Conservation (phyloP, 352 stramenopile species). For the Phytophthora ohioensis region DNA sequence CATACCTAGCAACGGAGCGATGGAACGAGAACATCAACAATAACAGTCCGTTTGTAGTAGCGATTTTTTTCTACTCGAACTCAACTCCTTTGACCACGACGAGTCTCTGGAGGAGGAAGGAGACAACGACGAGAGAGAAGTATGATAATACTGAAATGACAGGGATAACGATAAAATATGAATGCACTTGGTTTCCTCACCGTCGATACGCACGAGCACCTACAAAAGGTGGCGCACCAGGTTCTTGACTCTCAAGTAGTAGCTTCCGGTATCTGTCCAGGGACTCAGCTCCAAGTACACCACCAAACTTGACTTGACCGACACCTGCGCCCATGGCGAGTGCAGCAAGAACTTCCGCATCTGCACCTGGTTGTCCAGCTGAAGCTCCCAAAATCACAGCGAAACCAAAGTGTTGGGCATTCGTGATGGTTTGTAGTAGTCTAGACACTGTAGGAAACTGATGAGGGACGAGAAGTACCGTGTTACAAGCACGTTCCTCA, state of each 20-base stretch:
- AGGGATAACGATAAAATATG: too few relatives aligned
- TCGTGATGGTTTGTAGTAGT: slow-evolving; percentile 49
- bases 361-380: slow-evolving; percentile 36
- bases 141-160: too few relatives aligned
- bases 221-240: slow-evolving; percentile 58
- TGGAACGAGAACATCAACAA: too few relatives aligned
- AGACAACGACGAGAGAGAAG: too few relatives aligned
- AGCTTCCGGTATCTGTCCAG: slow-evolving; percentile 72
- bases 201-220: slow-evolving; percentile 8
- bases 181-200: too few relatives aligned
- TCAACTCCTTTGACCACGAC: too few relatives aligned
- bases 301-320: slow-evolving; percentile 80
- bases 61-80: too few relatives aligned
- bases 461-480: slow-evolving; percentile 58
- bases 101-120: too few relatives aligned
- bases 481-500: slow-evolving; percentile 71
- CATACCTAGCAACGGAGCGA: slow-evolving; percentile 2
- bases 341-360: slow-evolving; percentile 53
- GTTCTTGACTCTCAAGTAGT: slow-evolving; percentile 49
- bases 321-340: slow-evolving; percentile 62
- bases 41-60: too few relatives aligned
- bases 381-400: slow-evolving; percentile 61
- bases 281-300: slow-evolving; percentile 49
- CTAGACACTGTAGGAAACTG: slow-evolving; percentile 65
- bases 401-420: slow-evolving; percentile 62